These are phyloP conservation scores for Fraxinus quadrangulata DNA, from an alignment of 257 asterid species.

Conservation along the genomic window DNA sequence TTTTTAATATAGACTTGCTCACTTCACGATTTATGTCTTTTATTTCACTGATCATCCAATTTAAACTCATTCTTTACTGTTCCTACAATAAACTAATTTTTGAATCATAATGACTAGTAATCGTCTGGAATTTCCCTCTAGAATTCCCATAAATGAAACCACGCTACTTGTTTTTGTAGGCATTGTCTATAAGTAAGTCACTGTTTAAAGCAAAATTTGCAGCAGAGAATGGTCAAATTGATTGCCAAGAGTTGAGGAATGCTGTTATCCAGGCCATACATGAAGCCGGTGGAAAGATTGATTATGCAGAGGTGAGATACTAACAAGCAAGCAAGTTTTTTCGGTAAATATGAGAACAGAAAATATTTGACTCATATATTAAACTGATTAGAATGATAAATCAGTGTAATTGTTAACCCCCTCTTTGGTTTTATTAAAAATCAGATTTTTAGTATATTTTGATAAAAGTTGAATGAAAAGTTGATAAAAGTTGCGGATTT, in stretches of 20 bases:
- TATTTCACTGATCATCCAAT: background rate
- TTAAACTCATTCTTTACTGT: background rate
- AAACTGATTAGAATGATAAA: background rate
- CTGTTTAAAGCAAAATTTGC: slow-evolving; percentile 55
- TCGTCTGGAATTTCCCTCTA: background rate
- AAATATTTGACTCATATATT: background rate
- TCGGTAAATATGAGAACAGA: background rate
- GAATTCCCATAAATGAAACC: background rate
- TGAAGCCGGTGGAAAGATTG: slow-evolving; percentile 80
- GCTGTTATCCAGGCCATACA: slow-evolving; percentile 42
- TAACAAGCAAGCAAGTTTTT: background rate
- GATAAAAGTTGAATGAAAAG: too few relatives aligned
- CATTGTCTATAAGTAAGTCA: slow-evolving; percentile 68
- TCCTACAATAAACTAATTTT: background rate
- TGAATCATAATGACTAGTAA: background rate
- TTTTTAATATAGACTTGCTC: background rate
- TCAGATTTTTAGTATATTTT: too few relatives aligned
- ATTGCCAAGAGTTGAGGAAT: slow-evolving; percentile 60
- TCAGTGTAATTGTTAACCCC: background rate
- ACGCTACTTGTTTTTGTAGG: slow-evolving; percentile 43
- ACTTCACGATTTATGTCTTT: background rate
- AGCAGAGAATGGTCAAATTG: slow-evolving; percentile 55
- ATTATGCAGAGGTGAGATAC: slow-evolving; percentile 80
- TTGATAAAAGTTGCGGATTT: too few relatives aligned
- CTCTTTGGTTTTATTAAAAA: too few relatives aligned